Evolutionary conservation across 202 grass and related monocot genomes (phyloP), one percentile per base, ranked within the genome.

Genomic region (Thinopyrum obtusiflorum): DNA sequence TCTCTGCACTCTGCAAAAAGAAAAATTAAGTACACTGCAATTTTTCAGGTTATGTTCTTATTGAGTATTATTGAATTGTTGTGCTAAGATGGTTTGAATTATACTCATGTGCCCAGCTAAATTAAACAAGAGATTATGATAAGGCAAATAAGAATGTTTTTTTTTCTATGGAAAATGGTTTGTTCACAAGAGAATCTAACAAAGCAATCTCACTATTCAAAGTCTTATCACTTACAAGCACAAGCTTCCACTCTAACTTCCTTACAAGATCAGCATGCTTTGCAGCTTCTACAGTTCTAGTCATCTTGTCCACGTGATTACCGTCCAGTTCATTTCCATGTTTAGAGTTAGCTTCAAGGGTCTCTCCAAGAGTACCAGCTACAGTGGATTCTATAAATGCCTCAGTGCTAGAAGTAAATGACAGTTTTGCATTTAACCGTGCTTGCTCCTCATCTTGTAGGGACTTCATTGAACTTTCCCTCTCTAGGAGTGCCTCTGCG

Each of bases 381-480:
- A 82, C 82, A 82, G 82, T 87, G 33, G 82, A 47, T 11, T 89
- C 84, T 83, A 73, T 79, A 92, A 82, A 82, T 68, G 80, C 51
- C 15, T 82, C 83, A 44, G 32, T 64, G 62, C 80, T 80, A 32
- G 88, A 86, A 80, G 65, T 79, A 90, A 98, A 85, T 61, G 71
- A 87, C 49, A 87, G 79, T 0, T 31, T 74, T 76, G 91, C 67
- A 86, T 80, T 92, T 77, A 90, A 46, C 18, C 93, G 86, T 1
- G 86, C 93, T 86, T 95, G 86, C 81, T 98, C 96, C 77, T 98
- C 93, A 86, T 98, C 90, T 91, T 92, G 93, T 77, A 98, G 13
- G 83, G 88, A 49, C 68, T 84, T 92, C 27, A 92, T 92, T 84
- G 93, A 82, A 88, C 62, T 91, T 92, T 98, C 96, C 77, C 96